Percentiles rank a stretch among this genome's conserved stretches.
Evolutionary conservation across 169 alveolate genomes (phyloP).

Genomic region (Cyclospora cayetanensis): DNA sequence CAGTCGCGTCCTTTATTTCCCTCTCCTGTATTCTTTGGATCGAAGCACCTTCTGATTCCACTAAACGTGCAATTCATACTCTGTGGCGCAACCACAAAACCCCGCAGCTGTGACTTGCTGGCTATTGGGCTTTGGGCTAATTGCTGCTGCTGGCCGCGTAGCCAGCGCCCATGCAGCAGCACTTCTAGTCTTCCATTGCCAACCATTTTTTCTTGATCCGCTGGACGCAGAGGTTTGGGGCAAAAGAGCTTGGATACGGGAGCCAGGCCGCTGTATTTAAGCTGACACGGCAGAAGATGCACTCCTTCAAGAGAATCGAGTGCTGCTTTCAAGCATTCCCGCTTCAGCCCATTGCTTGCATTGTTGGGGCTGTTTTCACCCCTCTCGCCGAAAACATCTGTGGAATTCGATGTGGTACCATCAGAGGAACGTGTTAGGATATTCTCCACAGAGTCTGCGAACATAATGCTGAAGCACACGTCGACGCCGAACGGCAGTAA

Average conservation of each 20-base stretch:
- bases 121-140: background rate
- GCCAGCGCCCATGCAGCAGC: slow-evolving; percentile 45
- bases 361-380: background rate
- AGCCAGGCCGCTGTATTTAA: slow-evolving; percentile 36
- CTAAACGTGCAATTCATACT: background rate
- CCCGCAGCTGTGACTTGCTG: background rate
- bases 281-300: slow-evolving; percentile 41
- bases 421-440: background rate
- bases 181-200: background rate
- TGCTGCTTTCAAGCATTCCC: background rate
- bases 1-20: too few relatives aligned
- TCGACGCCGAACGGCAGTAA: too few relatives aligned
- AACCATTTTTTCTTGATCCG: background rate
- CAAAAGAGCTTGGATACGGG: background rate
- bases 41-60: background rate
- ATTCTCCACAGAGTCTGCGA: slow-evolving; percentile 30
- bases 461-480: background rate
- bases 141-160: slow-evolving; percentile 31
- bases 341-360: background rate
- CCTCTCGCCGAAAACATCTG: background rate
- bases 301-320: background rate
- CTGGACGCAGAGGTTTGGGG: background rate
- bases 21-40: background rate
- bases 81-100: slow-evolving; percentile 28
- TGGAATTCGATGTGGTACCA: background rate